Evolutionary conservation across 2,329 filamentous ascomycete species (phyloP), one percentile per base, ranked within the genome.

Genomic region (Coniochaeta sp.): DNA sequence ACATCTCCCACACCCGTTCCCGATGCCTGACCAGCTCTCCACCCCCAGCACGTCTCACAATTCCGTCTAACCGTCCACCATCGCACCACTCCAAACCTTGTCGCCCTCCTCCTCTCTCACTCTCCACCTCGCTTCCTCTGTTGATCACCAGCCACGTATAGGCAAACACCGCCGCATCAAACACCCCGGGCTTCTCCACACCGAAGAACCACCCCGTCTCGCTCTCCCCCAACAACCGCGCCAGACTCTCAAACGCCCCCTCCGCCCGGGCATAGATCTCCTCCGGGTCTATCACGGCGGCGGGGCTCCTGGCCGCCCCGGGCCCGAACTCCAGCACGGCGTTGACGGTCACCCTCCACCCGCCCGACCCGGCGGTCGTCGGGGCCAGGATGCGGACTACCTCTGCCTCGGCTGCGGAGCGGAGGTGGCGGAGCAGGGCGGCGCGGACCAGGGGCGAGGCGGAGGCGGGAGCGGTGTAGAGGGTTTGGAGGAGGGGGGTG

Each of bases 121-220:
- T 62, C 89, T 85, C n/a, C n/a, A n/a, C n/a, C n/a, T n/a, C n/a
- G n/a, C n/a, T n/a, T n/a, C n/a, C n/a, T n/a, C n/a, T n/a, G n/a
- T n/a, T n/a, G n/a, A n/a, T n/a, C 74, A 58, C 78, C 58, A 96
- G 77, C 72, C 96, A 86, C 0, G 90, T 93, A 73, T 97, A 99
- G 3, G 91, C 87, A 75, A 97, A 98, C 1, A 98, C 84, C 59
- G 85, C 86, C 7, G 93, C 93, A 74, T 99, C 95, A 67, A 98
- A 93, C 26, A 93, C 70, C 0, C 87, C 85, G 0, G 93, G 91
- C 70, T 33, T 72, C 58, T 61, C 72, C 70, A 62, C 67, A 26
- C 70, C 77, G 60, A 83, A 83, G 70, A 85, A 85, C 79, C 80
- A 84, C 8, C 59, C 64, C 17, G 60, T 64, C 19, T 40, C 57